Conservation (phyloP, 768 basidiomycete species). For the Serendipita indica region DNA sequence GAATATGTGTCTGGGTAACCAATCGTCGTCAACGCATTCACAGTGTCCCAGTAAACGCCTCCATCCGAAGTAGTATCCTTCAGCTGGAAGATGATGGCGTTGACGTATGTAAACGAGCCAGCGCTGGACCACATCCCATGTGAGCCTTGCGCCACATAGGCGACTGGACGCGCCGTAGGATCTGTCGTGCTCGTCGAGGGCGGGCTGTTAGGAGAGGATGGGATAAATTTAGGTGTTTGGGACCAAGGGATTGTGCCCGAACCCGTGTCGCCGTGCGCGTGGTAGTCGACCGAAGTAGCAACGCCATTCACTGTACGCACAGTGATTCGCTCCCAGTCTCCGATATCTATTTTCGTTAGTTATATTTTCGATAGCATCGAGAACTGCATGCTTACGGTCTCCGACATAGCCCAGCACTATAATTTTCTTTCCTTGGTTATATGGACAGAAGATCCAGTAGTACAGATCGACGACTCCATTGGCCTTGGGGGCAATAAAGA, state of each 20-base stretch:
- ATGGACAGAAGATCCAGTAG: conserved; percentile 12
- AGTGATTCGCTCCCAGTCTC: conserved; percentile 11
- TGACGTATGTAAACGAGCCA: conserved; percentile 11
- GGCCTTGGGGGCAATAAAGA: conserved; percentile 11
- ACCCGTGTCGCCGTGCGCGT: conserved; percentile 10
- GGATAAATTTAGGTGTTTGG: conserved; percentile 7
- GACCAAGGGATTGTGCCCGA: conserved; percentile 10
- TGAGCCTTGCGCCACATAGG: conserved; percentile 11
- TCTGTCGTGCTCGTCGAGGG: neutral
- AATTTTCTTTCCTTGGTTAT: conserved; percentile 10
- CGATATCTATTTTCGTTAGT: conserved; percentile 5
- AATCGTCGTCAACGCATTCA: neutral
- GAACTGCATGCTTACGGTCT: conserved; percentile 5
- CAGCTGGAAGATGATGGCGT: conserved; percentile 13
- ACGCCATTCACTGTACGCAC: conserved; percentile 12
- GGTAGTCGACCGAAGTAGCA: conserved; percentile 9
- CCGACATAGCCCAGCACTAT: conserved; percentile 5
- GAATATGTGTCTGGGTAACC: conserved; percentile 11
- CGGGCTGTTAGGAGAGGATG: neutral
- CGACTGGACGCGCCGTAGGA: conserved; percentile 7
- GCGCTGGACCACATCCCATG: conserved; percentile 11
- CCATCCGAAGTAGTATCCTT: conserved; percentile 9
- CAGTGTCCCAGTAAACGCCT: conserved; percentile 10
- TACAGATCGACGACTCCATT: conserved; percentile 12
- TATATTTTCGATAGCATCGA: neutral